These are phyloP conservation scores for Blastobotrys elegans DNA, from an alignment of 1,139 yeast genomes.

Conservation along the genomic window DNA sequence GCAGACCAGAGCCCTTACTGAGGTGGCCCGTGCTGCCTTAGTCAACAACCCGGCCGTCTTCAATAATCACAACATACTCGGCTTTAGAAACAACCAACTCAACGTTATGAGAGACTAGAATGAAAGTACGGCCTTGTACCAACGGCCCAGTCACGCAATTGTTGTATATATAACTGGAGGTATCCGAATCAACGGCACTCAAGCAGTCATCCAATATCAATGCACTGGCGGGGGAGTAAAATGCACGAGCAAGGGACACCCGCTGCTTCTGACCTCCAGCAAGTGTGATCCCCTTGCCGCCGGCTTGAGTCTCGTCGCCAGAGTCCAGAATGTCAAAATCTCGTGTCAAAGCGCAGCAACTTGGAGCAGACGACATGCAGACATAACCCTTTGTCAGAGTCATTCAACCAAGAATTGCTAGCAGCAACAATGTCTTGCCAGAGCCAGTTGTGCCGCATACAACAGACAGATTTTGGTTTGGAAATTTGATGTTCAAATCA, in stretches of 20 bases:
- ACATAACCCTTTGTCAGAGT: constrained; percentile 65
- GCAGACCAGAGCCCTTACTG: too few species aligned
- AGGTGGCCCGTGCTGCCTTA: constrained; percentile 69
- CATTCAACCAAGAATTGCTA: constrained; percentile 96
- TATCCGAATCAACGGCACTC: constrained; percentile 97
- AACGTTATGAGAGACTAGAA: constrained; percentile 90
- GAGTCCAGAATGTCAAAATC: constrained; percentile 69
- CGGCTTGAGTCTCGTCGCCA: too few species aligned
- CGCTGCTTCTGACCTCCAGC: constrained; percentile 98
- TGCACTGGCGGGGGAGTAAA: constrained; percentile 92
- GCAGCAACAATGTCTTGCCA: constrained; percentile 84
- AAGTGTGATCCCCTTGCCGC: constrained; percentile 92
- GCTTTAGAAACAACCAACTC: constrained; percentile 83
- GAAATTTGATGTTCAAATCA: constrained; percentile 52
- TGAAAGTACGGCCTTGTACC: constrained; percentile 79
- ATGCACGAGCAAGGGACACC: too few species aligned
- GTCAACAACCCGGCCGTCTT: constrained; percentile 71
- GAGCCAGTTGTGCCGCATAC: constrained; percentile 94
- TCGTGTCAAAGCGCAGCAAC: constrained; percentile 56
- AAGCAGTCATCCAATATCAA: constrained; percentile 88
- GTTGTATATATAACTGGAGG: constrained; percentile 88
- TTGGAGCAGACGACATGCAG: constrained; percentile 57
- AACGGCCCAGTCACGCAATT: constrained; percentile 84
- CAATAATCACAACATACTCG: constrained; percentile 70
- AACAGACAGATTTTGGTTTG: constrained; percentile 60